Conservation (phyloP, 164 flowering plant species). For the Stephania japonica region DNA sequence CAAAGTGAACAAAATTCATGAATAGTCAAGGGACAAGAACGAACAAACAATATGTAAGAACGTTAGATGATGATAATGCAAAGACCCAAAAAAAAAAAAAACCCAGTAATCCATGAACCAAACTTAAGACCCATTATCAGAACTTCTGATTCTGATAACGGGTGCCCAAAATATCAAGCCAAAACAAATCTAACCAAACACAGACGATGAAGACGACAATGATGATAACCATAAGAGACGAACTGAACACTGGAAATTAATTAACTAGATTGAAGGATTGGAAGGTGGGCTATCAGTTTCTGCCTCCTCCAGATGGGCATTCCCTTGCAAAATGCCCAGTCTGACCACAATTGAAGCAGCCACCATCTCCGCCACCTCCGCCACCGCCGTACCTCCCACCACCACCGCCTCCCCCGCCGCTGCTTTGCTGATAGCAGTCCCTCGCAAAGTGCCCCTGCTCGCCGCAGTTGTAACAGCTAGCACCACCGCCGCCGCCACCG, state of each 20-base stretch:
- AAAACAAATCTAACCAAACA: not conserved
- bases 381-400: slow-evolving; percentile 17
- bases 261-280: no score
- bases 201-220: not conserved
- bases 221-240: no score
- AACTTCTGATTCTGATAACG: not conserved
- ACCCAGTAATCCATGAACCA: slow-evolving; percentile 1
- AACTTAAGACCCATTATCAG: not conserved
- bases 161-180: slow-evolving; percentile 6
- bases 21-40: not conserved
- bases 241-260: no score
- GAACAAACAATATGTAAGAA: not conserved
- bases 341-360: slow-evolving; percentile 19
- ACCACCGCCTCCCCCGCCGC: not conserved
- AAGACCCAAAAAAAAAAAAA: not conserved
- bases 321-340: slow-evolving; percentile 24
- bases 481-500: slow-evolving; percentile 2
- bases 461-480: slow-evolving; percentile 1
- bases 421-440: not conserved
- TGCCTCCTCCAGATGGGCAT: slow-evolving; percentile 5
- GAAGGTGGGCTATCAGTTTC: no score
- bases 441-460: not conserved
- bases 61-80: not conserved
- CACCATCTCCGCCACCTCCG: slow-evolving; percentile 15
- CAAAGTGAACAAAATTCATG: not conserved